A percentile compares a stretch with the other conserved stretches of the same genome.
These are phyloP conservation scores for Laetiporus sulphureus DNA, from an alignment of 1,284 basidiomycete species.

Conservation along the genomic window DNA sequence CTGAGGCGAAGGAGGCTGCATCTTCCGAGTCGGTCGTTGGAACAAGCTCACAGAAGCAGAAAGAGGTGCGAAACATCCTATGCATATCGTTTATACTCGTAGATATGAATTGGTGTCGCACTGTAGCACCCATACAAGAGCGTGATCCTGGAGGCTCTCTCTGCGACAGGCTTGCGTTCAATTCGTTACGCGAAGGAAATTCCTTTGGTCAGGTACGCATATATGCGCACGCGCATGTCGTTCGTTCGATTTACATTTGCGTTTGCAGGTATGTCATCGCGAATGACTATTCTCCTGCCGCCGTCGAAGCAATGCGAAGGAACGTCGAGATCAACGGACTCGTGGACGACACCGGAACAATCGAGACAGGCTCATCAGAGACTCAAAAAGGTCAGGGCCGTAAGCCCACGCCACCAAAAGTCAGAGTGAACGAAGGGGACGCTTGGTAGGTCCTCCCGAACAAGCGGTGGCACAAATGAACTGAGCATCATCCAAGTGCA, in stretches of 20 bases:
- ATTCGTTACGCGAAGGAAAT: conserved; percentile 99
- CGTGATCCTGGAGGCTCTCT: conserved; percentile 89
- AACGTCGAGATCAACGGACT: conserved; percentile 91
- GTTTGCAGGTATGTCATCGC: conserved; percentile 77
- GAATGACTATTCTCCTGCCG: conserved; percentile 85
- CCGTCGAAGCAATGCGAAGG: conserved; percentile 80
- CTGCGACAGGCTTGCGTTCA: conserved; percentile 91
- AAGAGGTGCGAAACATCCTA: conserved; percentile 9
- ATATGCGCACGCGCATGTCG: neutral
- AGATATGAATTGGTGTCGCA: neutral
- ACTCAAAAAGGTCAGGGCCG: conserved; percentile 7
- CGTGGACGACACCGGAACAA: conserved; percentile 28
- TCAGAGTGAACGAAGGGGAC: conserved; percentile 85
- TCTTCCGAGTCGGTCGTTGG: neutral
- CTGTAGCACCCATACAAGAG: conserved; percentile 51
- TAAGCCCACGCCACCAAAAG: conserved; percentile 39
- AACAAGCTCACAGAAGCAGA: conserved; percentile 4
- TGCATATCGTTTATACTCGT: neutral
- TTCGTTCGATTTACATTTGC: neutral
- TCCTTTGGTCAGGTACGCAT: conserved; percentile 70
- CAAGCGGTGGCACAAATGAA: no score
- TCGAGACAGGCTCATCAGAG: conserved; percentile 14
- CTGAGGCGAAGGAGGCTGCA: neutral
- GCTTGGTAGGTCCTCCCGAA: conserved; percentile 60
- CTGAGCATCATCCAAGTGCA: conserved; percentile 40